These are phyloP conservation scores for Ascochyta fabae DNA, from an alignment of 2,329 filamentous ascomycete genomes.

Conservation along the genomic window DNA sequence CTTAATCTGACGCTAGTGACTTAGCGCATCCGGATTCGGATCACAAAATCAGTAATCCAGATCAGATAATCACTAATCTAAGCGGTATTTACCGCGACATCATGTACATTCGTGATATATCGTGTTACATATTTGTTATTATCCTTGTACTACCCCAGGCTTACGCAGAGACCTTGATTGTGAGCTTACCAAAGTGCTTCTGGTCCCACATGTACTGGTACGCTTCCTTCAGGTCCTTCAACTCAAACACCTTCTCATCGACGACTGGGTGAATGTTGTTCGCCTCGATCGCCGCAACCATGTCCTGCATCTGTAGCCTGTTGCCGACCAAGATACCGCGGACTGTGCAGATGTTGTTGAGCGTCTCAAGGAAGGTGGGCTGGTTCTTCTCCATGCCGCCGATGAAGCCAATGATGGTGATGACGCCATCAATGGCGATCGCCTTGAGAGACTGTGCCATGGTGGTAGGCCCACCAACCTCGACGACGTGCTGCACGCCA, in stretches of 20 bases:
- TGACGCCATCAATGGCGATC: conserved; percentile 61
- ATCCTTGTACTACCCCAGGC: background rate
- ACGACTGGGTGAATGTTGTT: conserved; percentile 66
- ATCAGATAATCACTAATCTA: too few relatives aligned
- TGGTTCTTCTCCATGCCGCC: conserved; percentile 57
- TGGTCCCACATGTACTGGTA: conserved; percentile 59
- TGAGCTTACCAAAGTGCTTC: conserved; percentile 52
- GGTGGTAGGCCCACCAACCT: conserved; percentile 70
- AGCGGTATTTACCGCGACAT: too few relatives aligned
- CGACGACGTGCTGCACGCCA: conserved; percentile 69
- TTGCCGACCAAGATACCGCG: conserved; percentile 65
- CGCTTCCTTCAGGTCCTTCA: conserved; percentile 60
- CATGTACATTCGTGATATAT: background rate
- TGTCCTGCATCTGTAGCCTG: conserved; percentile 63
- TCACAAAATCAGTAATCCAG: too few relatives aligned
- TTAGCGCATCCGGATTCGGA: too few relatives aligned
- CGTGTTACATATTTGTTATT: background rate
- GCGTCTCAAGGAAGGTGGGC: conserved; percentile 60
- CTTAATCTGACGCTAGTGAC: too few relatives aligned
- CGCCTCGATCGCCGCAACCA: conserved; percentile 64
- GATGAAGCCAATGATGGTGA: conserved; percentile 64
- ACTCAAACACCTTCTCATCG: conserved; percentile 62
- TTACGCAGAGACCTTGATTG: conserved; percentile 35
- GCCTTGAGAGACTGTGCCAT: conserved; percentile 60
- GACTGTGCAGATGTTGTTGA: conserved; percentile 59